Evolutionary conservation across 495 filamentous ascomycete species (phyloP), one percentile per base, ranked within the genome.

Genomic region (Baudoinia panamericana): DNA sequence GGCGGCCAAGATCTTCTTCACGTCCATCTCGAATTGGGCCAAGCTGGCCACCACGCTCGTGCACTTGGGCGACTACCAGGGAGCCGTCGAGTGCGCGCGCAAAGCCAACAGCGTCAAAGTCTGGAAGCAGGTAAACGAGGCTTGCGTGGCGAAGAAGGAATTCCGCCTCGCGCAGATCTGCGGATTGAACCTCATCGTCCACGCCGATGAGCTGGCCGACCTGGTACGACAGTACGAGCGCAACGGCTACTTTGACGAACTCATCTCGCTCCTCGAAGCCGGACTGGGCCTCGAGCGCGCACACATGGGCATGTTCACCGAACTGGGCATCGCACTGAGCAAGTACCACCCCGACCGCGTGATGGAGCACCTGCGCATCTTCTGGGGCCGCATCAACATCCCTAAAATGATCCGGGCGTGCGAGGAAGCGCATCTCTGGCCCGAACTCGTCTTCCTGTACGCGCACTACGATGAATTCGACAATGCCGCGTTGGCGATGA

Each of bases 21-120:
- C 76, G 36, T 95, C 82, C 68, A 93, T 99, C 62, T 95, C 88
- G 24, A 99, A 99, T 70, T 99, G 92, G 92, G 90, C 92, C 42
- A 96, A 96, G 68, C 75, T 99, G 47, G 90, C 92, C 3, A 95
- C 92, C 10, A 96, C 92, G 19, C 68, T 95, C 43, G 92, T 99
- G 16, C 88, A 95, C 60, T 73, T 99, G 6, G 81, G 80, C 54
- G 92, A 99, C 39, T 95, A 99, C 65, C 92, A 99, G 60, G 85
- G 86, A 40, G 92, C 92, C 20, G 92, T 99, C 24, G 92, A 99
- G 63, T 96, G 87, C 55, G 92, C 92, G 18, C 84, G 92, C 56
- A 96, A 96, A 66, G 92, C 92, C 57, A 99, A 96, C 70, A 99
- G 86, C 67, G 85, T 92, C 64, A 94, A 93, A 70, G 92, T 99